phyloP scores from a whole-genome alignment of 331 rosid species.

The Acacia concinna region DNA sequence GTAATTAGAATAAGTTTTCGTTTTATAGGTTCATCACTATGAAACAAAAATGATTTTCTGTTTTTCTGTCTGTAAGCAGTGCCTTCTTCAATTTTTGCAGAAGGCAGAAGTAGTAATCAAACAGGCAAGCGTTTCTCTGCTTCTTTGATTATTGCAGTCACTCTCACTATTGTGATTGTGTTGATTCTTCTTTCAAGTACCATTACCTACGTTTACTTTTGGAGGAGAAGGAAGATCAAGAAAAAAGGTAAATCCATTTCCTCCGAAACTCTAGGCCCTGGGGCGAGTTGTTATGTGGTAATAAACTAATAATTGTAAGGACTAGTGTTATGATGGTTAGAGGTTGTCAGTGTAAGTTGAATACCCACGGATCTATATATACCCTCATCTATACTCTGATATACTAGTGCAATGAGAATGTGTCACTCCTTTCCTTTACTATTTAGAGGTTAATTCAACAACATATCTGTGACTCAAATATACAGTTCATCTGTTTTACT shows the following conservation, averaged over 20 bases:
- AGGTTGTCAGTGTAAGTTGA: background rate
- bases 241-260: constrained; percentile 50
- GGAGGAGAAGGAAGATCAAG: constrained; percentile 44
- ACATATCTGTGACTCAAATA: constrained; percentile 2
- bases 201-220: constrained; percentile 39
- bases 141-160: constrained; percentile 43
- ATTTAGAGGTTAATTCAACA: constrained; percentile 8
- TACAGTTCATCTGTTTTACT: constrained; percentile 35
- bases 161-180: constrained; percentile 33
- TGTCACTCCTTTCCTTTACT: background rate
- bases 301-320: background rate
- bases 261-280: background rate
- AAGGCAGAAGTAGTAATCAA: constrained; percentile 30
- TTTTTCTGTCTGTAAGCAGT: constrained; percentile 1
- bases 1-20: background rate
- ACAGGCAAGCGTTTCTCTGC: constrained; percentile 34
- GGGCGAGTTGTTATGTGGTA: background rate
- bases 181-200: constrained; percentile 52
- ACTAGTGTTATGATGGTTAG: background rate
- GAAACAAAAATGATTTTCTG: background rate
- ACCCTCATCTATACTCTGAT: background rate
- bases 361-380: background rate
- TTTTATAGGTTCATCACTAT: background rate
- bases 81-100: constrained; percentile 33
- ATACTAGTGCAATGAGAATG: background rate